Base-by-base conservation (phyloP, 2,329 filamentous ascomycete genomes). In the Alternaria metachromatica region DNA sequence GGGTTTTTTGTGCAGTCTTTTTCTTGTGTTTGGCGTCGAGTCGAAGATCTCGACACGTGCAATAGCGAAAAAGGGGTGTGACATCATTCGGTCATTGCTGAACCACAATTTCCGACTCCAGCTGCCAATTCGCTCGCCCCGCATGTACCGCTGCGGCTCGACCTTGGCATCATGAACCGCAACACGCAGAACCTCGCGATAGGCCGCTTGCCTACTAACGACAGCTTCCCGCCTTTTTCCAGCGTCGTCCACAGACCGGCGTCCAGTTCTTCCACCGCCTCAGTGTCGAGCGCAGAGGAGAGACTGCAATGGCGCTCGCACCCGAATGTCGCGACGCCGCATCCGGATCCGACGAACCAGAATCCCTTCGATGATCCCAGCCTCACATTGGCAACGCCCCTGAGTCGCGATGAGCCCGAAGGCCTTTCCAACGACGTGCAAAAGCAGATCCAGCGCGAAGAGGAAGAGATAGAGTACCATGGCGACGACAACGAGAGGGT, bases 261-360 rank as follows among this genome's bases (percentile, higher is more conserved):
- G 15, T 55, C 51, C 3, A 50, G 61, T 25, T 49, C 55, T 0
- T 60, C 63, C 4, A 45, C 45, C 7, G 68, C 64, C 11, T 72
- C 71, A 7, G 54, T 64, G 5, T 66, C 65, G 18, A 76, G 70
- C 18, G 68, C 68, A 15, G 63, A 63, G 43, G 68, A 73, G 26
- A 58, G 74, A 25, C 33, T 76, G 41, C 60, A 60, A 63, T 76
- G 74, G 74, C 71, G 74, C 12, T 73, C 72, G 41, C 69, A 75
- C 37, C 58, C 65, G 10, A 65, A 60, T 41, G 37, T 73, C 12
- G 50, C 62, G 6, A 69, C 72, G 28, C 72, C 72, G 5, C 60
- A 63, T 41, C 58, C 59, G 4, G 68, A 72, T 20, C n/a, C 48
- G 2, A 23, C 33, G 9, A 55, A 53, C 2, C 13, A 21, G 5